Conservation (phyloP, 345 rosid genomes). For the Sonneratia alba region DNA sequence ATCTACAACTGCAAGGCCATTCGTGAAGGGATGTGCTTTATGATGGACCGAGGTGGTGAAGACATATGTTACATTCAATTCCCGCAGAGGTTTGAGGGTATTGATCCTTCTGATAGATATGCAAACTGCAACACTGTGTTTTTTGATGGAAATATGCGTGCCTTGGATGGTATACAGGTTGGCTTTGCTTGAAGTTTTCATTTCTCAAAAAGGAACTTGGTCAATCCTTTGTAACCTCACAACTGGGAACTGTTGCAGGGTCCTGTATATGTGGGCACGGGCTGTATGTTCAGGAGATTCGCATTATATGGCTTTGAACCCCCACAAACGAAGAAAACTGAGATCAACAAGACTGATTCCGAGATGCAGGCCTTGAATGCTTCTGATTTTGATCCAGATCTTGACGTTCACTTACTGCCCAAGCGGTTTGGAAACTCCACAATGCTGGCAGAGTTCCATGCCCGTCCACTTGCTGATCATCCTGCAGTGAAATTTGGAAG, state of each 20-base stretch:
- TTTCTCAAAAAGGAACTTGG: not conserved
- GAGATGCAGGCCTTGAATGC: conserved; percentile 66
- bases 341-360: conserved; percentile 22
- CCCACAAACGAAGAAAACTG: conserved; percentile 38
- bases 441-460: conserved; percentile 79
- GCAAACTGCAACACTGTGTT: conserved; percentile 93
- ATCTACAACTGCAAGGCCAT: conserved; percentile 76
- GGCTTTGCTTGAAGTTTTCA: not conserved
- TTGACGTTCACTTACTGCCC: conserved; percentile 70
- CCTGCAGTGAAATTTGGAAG: conserved; percentile 79
- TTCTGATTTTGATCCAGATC: conserved; percentile 69
- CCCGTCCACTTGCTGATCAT: conserved; percentile 85
- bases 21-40: conserved; percentile 94
- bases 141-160: conserved; percentile 97
- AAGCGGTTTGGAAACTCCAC: conserved; percentile 90
- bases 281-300: conserved; percentile 81
- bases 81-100: conserved; percentile 96
- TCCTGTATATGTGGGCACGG: conserved; percentile 91
- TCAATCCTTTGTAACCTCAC: not conserved
- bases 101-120: conserved; percentile 90
- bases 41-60: conserved; percentile 97
- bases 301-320: conserved; percentile 93
- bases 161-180: conserved; percentile 92
- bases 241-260: conserved; percentile 29
- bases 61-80: conserved; percentile 83